Conservation (phyloP, 768 basidiomycete species). For the Pholiota conissans region DNA sequence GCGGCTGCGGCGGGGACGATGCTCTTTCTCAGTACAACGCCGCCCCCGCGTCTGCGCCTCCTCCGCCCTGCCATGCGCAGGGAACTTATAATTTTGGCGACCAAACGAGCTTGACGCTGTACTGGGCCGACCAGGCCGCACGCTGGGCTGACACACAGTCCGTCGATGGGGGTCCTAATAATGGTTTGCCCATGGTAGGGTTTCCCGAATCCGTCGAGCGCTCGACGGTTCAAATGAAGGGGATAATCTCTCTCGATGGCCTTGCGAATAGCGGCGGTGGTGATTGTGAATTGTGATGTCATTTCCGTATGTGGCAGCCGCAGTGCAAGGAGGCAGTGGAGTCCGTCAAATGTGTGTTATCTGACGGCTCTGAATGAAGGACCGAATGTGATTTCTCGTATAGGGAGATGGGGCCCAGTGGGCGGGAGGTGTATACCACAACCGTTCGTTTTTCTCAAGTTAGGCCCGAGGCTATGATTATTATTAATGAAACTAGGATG, state of each 20-base stretch:
- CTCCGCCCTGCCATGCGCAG: background rate
- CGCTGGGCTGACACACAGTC: background rate
- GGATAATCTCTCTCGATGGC: slow-evolving; percentile 9
- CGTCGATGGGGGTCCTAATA: background rate
- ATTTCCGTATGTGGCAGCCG: no score
- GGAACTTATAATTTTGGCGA: slow-evolving; percentile 24
- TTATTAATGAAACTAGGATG: no score
- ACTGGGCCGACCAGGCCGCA: slow-evolving; percentile 36
- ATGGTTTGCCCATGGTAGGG: background rate
- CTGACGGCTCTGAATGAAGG: no score
- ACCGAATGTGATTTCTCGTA: no score
- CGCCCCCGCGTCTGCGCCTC: background rate
- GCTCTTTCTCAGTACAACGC: background rate
- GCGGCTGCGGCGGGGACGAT: background rate
- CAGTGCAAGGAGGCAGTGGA: no score
- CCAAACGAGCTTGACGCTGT: slow-evolving; percentile 31
- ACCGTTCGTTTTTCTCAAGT: no score
- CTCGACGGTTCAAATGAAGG: slow-evolving; percentile 36
- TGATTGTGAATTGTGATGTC: no score
- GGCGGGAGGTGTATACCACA: no score
- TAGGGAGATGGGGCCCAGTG: no score
- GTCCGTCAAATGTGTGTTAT: no score
- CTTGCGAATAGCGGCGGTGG: slow-evolving; percentile 6
- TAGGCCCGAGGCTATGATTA: no score
- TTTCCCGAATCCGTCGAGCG: slow-evolving; percentile 47